Evolutionary conservation across 441 rosid genomes (phyloP), one percentile per base, ranked within the genome.

Genomic region (Theobroma grandiflorum): DNA sequence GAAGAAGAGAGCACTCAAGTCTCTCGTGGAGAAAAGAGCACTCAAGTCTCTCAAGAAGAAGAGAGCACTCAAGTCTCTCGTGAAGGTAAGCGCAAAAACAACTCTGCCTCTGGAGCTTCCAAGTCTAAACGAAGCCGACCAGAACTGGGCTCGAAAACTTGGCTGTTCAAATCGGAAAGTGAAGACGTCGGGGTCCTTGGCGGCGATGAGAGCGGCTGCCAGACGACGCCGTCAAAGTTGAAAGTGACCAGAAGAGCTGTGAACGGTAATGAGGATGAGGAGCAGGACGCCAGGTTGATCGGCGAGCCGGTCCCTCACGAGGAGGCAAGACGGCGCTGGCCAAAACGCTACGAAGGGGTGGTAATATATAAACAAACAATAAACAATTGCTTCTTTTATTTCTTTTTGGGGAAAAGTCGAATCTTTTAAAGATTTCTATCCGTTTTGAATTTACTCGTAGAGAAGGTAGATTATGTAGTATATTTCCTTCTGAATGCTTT

Each of bases 291-390:
- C 31, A 77, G 75, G 75, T 85, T 92, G 59, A 0, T 89, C 0
- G 92, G 91, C 0, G 84, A 84, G 37, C 83, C 90, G 0, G 40
- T 92, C 0, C 81, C 86, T 0, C 82, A 79, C 0, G 79, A 77
- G 6, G 96, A 92, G 22, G 92, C 98, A 0, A 80, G 82, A 77
- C 72, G 11, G 2, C 84, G 83, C 3, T 94, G 97, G 97, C 90
- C 93, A 0, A 81, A 87, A 8, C 83, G 94, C 52, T 92, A 92
- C 53, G 58, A 35, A 52, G 77, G 35, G 26, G 82, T 82, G 88
- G 85, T 85, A 82, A 26, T 31, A 20, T 2, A 15, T 3, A 57
- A 8, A 59, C 65, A 5, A 59, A 1, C 2, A 5, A 18, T 1
- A 42, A 2, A 66, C 7, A 37, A 22, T 8, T 37, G 53, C 31